Evolutionary conservation across 1,284 basidiomycete species (phyloP), one percentile per base, ranked within the genome.

Genomic region (Trichosporon coremiiforme): DNA sequence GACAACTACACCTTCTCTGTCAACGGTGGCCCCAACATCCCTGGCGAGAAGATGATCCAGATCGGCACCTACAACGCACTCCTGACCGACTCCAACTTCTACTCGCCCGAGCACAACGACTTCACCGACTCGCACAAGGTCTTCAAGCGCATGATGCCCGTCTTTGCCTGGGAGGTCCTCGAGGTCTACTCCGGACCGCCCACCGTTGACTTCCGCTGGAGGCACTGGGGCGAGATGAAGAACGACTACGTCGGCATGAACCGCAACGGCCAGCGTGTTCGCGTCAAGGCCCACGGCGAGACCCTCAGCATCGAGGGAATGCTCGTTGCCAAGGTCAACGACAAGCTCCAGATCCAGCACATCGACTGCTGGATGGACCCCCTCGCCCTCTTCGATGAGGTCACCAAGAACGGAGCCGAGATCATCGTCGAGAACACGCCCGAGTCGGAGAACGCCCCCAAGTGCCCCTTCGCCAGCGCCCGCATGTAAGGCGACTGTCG

Each of bases 101-200:
- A 72, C 68, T 57, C 60, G 64, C 71, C 71, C 33, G 36, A 60
- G 35, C 41, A 69, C 55, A 72, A 72, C 71, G 60, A 53, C 66
- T 72, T 68, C 47, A 62, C 62, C 15, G 66, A 45, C 20, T 57
- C 45, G 31, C 71, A 72, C 71, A 67, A 67, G 66, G 55, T 50
- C 25, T 76, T 72, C 66, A 72, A 72, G 71, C 71, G 71, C 71
- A 72, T 72, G 71, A 72, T 72, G 71, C 71, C 71, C 36, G 60
- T 63, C 12, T 72, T 72, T 29, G 71, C 71, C 10, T 72, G 68
- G 68, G 71, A 72, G 68, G 71, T 72, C 20, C 64, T 69, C 60
- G 68, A 72, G 66, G 71, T 72, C 25, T 72, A 69, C 71, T 69
- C 68, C 41, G 71, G 71, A 35, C 71, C 71, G 7, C 71, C 71